Evolutionary conservation across 495 filamentous ascomycete species (phyloP), one percentile per base, ranked within the genome.

Genomic region (Hypoxylon fuscum): DNA sequence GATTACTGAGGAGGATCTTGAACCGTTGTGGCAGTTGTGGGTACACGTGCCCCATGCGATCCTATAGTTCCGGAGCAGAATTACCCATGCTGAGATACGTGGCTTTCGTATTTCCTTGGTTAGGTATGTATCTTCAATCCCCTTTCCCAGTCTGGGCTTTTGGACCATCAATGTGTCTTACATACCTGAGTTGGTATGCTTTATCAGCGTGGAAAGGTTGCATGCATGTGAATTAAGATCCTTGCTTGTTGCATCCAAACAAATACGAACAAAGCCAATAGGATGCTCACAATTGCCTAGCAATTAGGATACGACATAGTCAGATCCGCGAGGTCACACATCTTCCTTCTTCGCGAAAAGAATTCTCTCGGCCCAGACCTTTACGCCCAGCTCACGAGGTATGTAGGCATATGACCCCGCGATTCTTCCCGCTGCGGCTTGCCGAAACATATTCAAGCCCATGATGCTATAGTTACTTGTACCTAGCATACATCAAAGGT

Each of bases 81-180:
- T 15, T 27, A n/a, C 20, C 62, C 56, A 51, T 43, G 42, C 21
- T 18, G 27, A 46, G 55, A 17, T 62, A 54, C 21, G 29, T 43
- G 45, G 15, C 38, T 51, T 25, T 34, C 45, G 42, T 27, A 15
- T 41, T 32, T 46, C 35, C 46, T 17, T 42, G 27, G 18, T 53
- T 29, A 66, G 46, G 52, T 49, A 66, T 52, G 51, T 48, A 66
- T 61, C 62, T 48, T 5, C 51, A 6, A 42, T 44, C 18, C 47
- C 20, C 20, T 53, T 61, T 14, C 52, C 44, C 43, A 49, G 20
- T 64, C 44, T 44, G 12, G 42, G 49, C 49, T 21, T 22, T 25
- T 45, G 21, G 46, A 66, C 47, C 43, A 49, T 50, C 62, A 48
- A 56, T 66, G 59, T 66, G 63, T 66, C 52, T 66, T 40, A 62